A percentile compares a stretch with the other conserved stretches of the same genome.
These are phyloP conservation scores for Erysimum pusillum DNA, from an alignment of 441 rosid species.

Conservation along the genomic window DNA sequence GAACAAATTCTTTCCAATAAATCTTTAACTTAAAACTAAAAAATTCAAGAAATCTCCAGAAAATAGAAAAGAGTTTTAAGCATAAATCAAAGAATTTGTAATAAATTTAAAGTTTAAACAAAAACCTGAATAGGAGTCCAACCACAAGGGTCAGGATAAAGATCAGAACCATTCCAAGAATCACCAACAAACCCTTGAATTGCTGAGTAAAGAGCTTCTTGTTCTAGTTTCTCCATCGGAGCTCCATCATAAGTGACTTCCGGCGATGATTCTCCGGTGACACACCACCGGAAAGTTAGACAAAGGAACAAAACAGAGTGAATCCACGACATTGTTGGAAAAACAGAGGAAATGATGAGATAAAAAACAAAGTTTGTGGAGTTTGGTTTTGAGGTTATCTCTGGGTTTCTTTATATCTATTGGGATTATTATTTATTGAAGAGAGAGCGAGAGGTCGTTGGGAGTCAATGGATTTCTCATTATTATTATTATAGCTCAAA, in stretches of 20 bases:
- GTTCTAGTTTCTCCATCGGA: constrained; percentile 78
- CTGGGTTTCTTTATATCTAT: too few species aligned
- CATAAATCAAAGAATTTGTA: not conserved
- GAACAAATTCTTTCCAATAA: constrained; percentile 4
- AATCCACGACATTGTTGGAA: constrained; percentile 39
- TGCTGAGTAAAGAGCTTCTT: constrained; percentile 71
- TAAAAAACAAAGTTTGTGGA: constrained; percentile 10
- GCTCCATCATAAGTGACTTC: constrained; percentile 50
- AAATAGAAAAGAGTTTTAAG: not conserved
- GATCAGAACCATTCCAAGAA: constrained; percentile 92
- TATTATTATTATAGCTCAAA: constrained; percentile 39
- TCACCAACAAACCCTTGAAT: constrained; percentile 88
- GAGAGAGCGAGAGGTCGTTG: constrained; percentile 49
- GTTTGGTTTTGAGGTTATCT: constrained; percentile 17
- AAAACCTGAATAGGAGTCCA: constrained; percentile 95
- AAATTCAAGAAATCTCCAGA: not conserved
- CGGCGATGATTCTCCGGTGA: constrained; percentile 25
- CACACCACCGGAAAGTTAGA: constrained; percentile 26
- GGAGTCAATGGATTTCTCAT: constrained; percentile 38
- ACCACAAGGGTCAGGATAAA: constrained; percentile 96
- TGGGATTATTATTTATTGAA: constrained; percentile 40
- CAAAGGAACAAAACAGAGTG: constrained; percentile 23
- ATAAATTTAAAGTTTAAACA: not conserved
- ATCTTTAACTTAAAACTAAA: constrained; percentile 5
- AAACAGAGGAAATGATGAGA: constrained; percentile 7